These are phyloP conservation scores for Helminthosporium solani DNA, from an alignment of 2,329 filamentous ascomycete genomes.

Conservation along the genomic window DNA sequence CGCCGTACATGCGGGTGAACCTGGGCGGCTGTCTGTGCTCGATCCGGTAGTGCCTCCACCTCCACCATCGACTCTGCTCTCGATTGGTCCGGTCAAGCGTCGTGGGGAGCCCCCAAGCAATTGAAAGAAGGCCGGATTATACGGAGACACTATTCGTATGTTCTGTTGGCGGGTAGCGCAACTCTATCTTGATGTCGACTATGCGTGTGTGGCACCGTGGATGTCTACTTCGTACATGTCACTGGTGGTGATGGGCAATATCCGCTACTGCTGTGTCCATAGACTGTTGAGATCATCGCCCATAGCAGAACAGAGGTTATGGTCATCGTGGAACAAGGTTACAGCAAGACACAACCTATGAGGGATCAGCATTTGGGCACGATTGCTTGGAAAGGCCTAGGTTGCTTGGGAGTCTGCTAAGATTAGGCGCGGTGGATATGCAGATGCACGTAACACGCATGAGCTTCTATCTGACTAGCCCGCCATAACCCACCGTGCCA, in stretches of 20 bases:
- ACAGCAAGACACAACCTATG: conserved; percentile 16
- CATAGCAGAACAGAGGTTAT: too few species aligned
- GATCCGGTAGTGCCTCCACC: conserved; percentile 2
- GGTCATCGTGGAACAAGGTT: background rate
- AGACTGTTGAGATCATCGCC: too few species aligned
- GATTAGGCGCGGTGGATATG: conserved; percentile 6
- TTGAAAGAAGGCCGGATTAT: too few species aligned
- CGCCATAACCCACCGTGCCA: too few species aligned
- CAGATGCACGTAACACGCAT: conserved; percentile 1
- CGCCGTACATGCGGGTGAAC: conserved; percentile 13
- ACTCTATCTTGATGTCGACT: conserved; percentile 3
- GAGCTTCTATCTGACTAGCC: background rate
- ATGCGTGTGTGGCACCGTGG: background rate
- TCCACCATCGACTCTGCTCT: background rate
- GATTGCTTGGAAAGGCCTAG: conserved; percentile 3
- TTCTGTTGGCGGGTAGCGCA: background rate
- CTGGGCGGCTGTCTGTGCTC: conserved; percentile 1
- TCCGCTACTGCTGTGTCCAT: too few species aligned
- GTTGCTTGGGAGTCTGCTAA: conserved; percentile 14
- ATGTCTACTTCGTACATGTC: too few species aligned
- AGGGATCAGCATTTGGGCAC: conserved; percentile 12
- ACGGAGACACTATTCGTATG: too few species aligned
- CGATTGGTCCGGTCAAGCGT: conserved; percentile 9
- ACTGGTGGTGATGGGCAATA: too few species aligned
- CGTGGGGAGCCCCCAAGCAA: background rate